Evolutionary conservation across 768 basidiomycete species (phyloP).

Genomic region (Brasilioporus rufonigricans): DNA sequence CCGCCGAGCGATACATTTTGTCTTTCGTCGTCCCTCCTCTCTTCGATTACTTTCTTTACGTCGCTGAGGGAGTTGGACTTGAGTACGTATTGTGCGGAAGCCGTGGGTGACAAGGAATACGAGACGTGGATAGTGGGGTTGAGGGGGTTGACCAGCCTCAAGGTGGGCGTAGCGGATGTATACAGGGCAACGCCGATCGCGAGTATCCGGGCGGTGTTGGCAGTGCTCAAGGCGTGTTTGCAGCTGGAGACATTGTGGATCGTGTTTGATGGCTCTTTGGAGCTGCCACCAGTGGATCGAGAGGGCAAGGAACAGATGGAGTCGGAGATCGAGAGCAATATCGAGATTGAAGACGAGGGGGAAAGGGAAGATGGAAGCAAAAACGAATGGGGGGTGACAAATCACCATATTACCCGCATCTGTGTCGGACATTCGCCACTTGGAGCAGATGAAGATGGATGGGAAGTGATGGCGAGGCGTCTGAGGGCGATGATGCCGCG

Average conservation of each 20-base stretch:
- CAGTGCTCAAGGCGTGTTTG: conserved; percentile 20
- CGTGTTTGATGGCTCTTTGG: conserved; percentile 21
- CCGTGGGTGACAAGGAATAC: conserved; percentile 20
- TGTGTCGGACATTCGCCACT: conserved; percentile 25
- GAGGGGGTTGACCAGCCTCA: conserved; percentile 13
- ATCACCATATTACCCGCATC: conserved; percentile 15
- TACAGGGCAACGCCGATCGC: conserved; percentile 17
- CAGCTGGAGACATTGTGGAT: conserved; percentile 18
- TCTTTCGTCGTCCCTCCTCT: conserved; percentile 14
- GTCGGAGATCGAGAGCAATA: neutral
- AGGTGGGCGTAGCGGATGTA: conserved; percentile 21
- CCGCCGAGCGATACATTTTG: conserved; percentile 22
- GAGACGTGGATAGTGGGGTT: conserved; percentile 12
- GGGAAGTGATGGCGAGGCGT: conserved; percentile 13
- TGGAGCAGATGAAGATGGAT: conserved; percentile 6
- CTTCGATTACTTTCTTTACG: conserved; percentile 15
- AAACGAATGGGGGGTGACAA: conserved; percentile 20
- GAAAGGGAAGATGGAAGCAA: neutral
- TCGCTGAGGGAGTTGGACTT: conserved; percentile 19
- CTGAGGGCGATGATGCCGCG: conserved; percentile 22
- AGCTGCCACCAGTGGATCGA: neutral
- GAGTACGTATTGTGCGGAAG: conserved; percentile 16
- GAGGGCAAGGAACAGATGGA: neutral
- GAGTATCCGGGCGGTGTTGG: conserved; percentile 17
- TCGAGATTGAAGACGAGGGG: neutral